phyloP scores from a whole-genome alignment of 805 yeast species.

The Jamesozyma gamospora region DNA sequence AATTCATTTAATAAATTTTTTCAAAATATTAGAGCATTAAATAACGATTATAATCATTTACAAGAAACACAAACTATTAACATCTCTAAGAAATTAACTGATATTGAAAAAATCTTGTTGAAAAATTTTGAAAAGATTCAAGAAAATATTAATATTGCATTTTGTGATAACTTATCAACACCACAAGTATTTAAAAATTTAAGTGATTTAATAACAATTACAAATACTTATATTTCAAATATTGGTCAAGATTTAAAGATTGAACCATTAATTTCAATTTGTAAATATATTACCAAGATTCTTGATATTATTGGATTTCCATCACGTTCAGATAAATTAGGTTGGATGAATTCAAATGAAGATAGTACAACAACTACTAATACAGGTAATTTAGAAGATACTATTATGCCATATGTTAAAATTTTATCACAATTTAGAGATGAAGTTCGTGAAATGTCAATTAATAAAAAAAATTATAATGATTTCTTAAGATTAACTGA shows the following conservation, averaged over 20 bases:
- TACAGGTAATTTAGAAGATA: conserved; percentile 55
- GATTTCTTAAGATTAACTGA: conserved; percentile 66
- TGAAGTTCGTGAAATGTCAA: conserved; percentile 63
- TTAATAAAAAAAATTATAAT: conserved; percentile 40
- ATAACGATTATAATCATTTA: conserved; percentile 49
- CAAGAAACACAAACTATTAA: conserved; percentile 33
- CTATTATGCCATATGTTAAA: conserved; percentile 70
- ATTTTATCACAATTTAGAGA: conserved; percentile 76
- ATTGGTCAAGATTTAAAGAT: conserved; percentile 43
- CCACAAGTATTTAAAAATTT: conserved; percentile 61
- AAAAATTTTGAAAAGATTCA: conserved; percentile 43
- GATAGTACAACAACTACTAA: too few relatives aligned
- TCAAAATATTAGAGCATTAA: conserved; percentile 74
- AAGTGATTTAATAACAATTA: conserved; percentile 55
- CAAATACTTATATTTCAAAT: conserved; percentile 64
- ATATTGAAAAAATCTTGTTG: conserved; percentile 46
- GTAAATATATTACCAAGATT: conserved; percentile 62
- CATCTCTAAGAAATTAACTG: conserved; percentile 52
- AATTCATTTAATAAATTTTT: conserved; percentile 71
- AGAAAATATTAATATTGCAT: conserved; percentile 56
- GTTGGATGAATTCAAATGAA: conserved; percentile 66
- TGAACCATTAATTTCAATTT: conserved; percentile 56
- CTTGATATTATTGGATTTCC: conserved; percentile 69
- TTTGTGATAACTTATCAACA: conserved; percentile 81
- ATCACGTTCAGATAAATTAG: conserved; percentile 56